Percentiles rank a stretch among this genome's conserved stretches.
These are phyloP conservation scores for Dillenia suffruticosa DNA, from an alignment of 164 flowering plant species.

Conservation along the genomic window DNA sequence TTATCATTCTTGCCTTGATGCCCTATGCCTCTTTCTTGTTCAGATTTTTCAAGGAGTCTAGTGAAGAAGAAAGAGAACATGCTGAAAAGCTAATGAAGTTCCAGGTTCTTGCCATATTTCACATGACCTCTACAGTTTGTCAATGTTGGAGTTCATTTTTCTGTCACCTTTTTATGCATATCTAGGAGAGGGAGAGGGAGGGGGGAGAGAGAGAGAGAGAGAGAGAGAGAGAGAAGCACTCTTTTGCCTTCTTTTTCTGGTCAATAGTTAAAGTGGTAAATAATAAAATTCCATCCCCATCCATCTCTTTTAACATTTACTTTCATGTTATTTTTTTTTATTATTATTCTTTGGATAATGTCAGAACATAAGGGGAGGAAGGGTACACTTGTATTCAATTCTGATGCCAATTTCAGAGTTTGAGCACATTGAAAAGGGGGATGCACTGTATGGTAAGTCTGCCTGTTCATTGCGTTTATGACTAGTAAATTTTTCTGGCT, in stretches of 20 bases:
- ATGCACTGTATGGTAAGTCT: conserved; percentile 74
- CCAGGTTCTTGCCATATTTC: conserved; percentile 46
- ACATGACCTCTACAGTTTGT: too few species aligned
- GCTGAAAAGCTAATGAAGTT: conserved; percentile 94
- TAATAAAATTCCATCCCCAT: too few species aligned
- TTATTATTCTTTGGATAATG: not conserved
- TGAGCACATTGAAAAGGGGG: conserved; percentile 83
- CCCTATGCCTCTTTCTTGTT: not conserved
- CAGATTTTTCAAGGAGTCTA: conserved; percentile 94
- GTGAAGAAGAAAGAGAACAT: conserved; percentile 80
- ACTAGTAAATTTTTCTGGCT: too few species aligned
- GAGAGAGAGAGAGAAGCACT: too few species aligned
- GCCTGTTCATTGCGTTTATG: too few species aligned
- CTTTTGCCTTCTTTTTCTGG: too few species aligned
- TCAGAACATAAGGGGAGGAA: conserved; percentile 90
- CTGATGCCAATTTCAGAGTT: conserved; percentile 71
- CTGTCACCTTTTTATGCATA: too few species aligned
- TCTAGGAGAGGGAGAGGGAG: too few species aligned
- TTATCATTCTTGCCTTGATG: too few species aligned
- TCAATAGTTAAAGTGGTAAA: too few species aligned
- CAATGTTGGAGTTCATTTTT: too few species aligned
- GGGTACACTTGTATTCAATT: conserved; percentile 68
- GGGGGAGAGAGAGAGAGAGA: too few species aligned
- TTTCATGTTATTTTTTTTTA: not conserved
- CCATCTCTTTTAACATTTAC: not conserved